These are phyloP conservation scores for Boechera retrofracta DNA, from an alignment of 345 rosid genomes.

Conservation along the genomic window DNA sequence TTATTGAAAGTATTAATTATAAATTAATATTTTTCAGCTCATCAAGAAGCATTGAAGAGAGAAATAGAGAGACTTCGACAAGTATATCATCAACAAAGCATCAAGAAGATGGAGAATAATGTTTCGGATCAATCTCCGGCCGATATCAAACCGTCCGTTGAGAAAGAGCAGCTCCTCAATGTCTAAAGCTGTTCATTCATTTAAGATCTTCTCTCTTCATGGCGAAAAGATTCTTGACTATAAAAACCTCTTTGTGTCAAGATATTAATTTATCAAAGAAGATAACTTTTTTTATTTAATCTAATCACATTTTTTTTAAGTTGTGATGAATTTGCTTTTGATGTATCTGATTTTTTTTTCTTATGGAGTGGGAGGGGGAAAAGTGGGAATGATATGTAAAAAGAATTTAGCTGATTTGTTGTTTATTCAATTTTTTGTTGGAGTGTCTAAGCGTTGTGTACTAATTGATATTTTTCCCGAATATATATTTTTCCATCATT, in stretches of 20 bases:
- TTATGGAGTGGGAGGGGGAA: slow-evolving; percentile 38
- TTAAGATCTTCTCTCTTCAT: slow-evolving; percentile 26
- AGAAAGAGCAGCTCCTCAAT: slow-evolving; percentile 47
- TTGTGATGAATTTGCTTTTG: slow-evolving; percentile 46
- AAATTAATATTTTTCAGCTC: slow-evolving; percentile 57
- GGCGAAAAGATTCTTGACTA: slow-evolving; percentile 35
- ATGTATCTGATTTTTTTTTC: slow-evolving; percentile 34
- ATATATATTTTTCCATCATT: not conserved
- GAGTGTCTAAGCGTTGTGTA: slow-evolving; percentile 47
- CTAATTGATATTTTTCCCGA: slow-evolving; percentile 30
- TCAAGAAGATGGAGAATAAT: slow-evolving; percentile 56
- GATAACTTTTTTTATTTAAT: slow-evolving; percentile 34
- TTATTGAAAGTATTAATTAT: not conserved
- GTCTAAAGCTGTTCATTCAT: slow-evolving; percentile 29
- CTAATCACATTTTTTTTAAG: slow-evolving; percentile 36
- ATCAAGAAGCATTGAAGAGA: slow-evolving; percentile 87
- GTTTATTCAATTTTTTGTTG: slow-evolving; percentile 34
- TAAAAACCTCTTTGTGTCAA: slow-evolving; percentile 43
- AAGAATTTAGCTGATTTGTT: slow-evolving; percentile 47
- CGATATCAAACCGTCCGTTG: slow-evolving; percentile 45
- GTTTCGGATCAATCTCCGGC: slow-evolving; percentile 44
- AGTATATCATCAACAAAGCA: slow-evolving; percentile 68
- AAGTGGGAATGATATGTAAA: slow-evolving; percentile 39
- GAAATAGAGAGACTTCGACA: slow-evolving; percentile 90
- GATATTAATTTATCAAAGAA: slow-evolving; percentile 36